Conservation (phyloP, 495 filamentous ascomycete species). For the Articulospora tetracladia region DNA sequence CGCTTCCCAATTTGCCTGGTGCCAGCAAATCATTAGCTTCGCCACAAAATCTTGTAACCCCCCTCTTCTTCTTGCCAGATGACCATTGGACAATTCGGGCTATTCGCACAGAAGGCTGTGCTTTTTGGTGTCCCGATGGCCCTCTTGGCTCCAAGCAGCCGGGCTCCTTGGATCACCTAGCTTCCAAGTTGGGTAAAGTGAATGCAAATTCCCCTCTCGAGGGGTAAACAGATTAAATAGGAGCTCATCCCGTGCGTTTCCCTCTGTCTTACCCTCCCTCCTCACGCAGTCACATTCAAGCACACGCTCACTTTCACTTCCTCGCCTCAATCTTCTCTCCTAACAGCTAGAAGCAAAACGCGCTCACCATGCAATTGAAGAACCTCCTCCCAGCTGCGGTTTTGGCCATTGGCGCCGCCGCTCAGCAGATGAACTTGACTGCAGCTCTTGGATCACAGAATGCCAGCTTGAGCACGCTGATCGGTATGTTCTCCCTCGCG, state of each 20-base stretch:
- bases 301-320: not conserved
- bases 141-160: too few species aligned
- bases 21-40: too few species aligned
- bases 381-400: not conserved
- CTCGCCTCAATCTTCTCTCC: not conserved
- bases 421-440: conserved; percentile 30
- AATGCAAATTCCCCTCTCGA: not conserved
- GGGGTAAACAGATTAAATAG: not conserved
- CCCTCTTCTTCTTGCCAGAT: too few species aligned
- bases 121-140: too few species aligned
- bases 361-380: conserved; percentile 1
- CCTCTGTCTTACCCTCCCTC: not conserved
- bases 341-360: not conserved
- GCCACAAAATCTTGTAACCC: too few species aligned
- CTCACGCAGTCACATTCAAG: not conserved
- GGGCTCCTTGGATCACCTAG: too few species aligned
- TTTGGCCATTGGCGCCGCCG: conserved; percentile 20
- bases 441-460: conserved; percentile 36
- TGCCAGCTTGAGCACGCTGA: conserved; percentile 37
- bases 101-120: too few species aligned
- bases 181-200: not conserved
- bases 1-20: too few species aligned
- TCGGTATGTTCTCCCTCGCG: conserved; percentile 17
- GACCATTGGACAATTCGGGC: too few species aligned
- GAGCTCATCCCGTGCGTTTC: not conserved